Evolutionary conservation across 495 filamentous ascomycete genomes (phyloP).

Genomic region (Penicillium salamii): DNA sequence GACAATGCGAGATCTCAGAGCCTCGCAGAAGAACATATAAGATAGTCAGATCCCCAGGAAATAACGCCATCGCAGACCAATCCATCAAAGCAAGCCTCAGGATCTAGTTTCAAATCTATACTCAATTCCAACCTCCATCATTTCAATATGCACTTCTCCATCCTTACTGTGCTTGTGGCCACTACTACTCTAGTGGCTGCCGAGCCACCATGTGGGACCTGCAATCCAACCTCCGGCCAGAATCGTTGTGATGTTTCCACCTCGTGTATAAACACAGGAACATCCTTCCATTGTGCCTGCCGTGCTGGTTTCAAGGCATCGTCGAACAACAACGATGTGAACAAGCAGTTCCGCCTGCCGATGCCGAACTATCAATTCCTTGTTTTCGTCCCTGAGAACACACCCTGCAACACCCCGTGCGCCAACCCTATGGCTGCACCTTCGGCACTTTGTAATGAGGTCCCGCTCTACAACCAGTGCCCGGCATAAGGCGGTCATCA

Average conservation of each 20-base stretch:
- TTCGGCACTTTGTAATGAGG: conserved; percentile 37
- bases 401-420: conserved; percentile 38
- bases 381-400: conserved; percentile 40
- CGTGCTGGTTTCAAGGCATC: conserved; percentile 64
- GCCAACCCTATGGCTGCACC: conserved; percentile 31
- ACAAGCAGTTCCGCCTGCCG: conserved; percentile 37
- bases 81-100: neutral
- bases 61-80: conserved; percentile 4
- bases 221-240: conserved; percentile 42
- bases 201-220: conserved; percentile 34
- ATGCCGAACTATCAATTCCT: conserved; percentile 43
- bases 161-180: conserved; percentile 22
- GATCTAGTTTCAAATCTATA: conserved; percentile 6
- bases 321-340: conserved; percentile 27
- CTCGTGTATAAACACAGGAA: conserved; percentile 58
- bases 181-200: conserved; percentile 24
- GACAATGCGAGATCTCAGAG: neutral
- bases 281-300: conserved; percentile 73
- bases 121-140: conserved; percentile 4
- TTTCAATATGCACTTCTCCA: conserved; percentile 26
- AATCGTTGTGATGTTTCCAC: conserved; percentile 44
- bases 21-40: conserved; percentile 11
- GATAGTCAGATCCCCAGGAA: conserved; percentile 4
- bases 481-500: conserved; percentile 17
- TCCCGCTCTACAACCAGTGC: conserved; percentile 29